Base-by-base conservation (phyloP, 495 filamentous ascomycete species). In the Umbilicaria muhlenbergii region DNA sequence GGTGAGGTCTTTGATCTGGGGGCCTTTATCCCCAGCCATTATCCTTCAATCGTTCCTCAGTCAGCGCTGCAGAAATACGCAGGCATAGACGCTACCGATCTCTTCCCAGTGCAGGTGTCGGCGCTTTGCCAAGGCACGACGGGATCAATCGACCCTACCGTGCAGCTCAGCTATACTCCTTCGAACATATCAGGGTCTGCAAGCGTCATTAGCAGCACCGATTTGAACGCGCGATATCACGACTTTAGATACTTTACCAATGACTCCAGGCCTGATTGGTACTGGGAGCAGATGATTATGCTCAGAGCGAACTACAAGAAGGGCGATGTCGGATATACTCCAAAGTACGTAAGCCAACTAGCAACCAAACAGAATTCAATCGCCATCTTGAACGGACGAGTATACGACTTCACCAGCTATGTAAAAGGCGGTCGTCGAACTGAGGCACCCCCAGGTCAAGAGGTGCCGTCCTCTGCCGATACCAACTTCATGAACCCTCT, bases 41-140 rank as follows among this genome's bases (percentile, higher is more conserved):
- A 93, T 55, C 91, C 84, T 1, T 51, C 64, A 5, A 73, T 87
- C 45, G 71, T 98, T 36, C 73, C 77, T 1, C 52, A 73, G 31
- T 74, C 78, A 43, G 57, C 69, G 5, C 59, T 95, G 38, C 66
- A 78, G 45, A 76, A 79, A 45, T 99, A 96, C 53, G 86, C 80
- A 39, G 91, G 91, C 35, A 55, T 74, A 14, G 91, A 96, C 52
- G 85, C 87, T 38, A 88, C 86, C 14, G 67, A 71, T 36, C 69
- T 99, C 12, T 99, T 99, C 64, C 91, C 91, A 0, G 70, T 99
- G 11, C 91, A 99, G 57, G 91, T 96, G 13, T 92, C 83, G 3
- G 85, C 89, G 32, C 67, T 96, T 33, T 99, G 91, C 61, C 73
- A 81, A 37, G 91, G 91, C 32, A 71, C 70, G 24, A 60, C 74